Evolutionary conservation across 1,139 yeast species (phyloP), one percentile per base, ranked within the genome.

Genomic region (Taphrina wiesneri): DNA sequence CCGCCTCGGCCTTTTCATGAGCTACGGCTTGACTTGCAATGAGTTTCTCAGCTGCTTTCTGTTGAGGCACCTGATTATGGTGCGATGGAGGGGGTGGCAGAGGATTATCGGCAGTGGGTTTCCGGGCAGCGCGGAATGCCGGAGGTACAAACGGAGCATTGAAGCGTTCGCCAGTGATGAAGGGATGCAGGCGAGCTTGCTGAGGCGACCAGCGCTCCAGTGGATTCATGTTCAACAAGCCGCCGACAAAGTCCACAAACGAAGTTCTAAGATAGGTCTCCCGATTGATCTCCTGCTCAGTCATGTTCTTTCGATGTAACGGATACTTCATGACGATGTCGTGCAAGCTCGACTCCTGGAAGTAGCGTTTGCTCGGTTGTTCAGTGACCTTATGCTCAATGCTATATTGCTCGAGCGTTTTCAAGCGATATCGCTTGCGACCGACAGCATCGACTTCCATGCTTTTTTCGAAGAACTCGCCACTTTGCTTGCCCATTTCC

Each of bases 181-280:
- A 93, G 0, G 98, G 98, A 77, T 95, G 99, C 76, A 85, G 81
- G 26, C 88, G 81, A 0, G 98, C 99, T 75, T 93, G 97, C 72
- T 90, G 97, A 11, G 99, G 99, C 0, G 97, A 90, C 86, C 97
- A 87, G 72, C 99, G 82, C 75, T 92, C 97, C 72, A 93, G 81
- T 0, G 99, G 99, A 76, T 92, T 92, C 74, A 90, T 77, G 71
- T 87, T 90, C 68, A 93, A 79, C 11, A 90, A 83, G 43, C 96
- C 96, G 57, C 81, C 77, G 61, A 93, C 80, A 73, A 93, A 90
- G 75, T 92, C 96, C 43, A 87, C 81, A 70, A 93, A 81, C 51
- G 90, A 81, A 82, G 67, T 86, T 7, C 49, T 51, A 43, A 57
- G 41, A 32, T 34, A 34, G 5, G 43, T 46, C 43, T 70, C 66